phyloP scores from a whole-genome alignment of 805 yeast genomes.

The Scheffersomyces ergatensis region DNA sequence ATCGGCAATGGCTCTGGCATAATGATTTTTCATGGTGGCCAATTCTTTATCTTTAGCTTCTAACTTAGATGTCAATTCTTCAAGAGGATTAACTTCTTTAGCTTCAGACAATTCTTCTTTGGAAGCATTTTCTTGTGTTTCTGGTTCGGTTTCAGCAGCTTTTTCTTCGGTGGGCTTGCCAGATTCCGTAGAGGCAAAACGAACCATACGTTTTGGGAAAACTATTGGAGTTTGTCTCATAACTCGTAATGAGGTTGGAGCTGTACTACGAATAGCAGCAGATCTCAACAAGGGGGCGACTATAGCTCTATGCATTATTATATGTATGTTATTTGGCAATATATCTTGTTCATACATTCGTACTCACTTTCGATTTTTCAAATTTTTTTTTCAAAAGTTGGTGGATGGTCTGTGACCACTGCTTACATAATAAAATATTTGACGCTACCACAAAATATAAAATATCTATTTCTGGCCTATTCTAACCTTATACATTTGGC shows the following conservation, averaged over 20 bases:
- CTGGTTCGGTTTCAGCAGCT: slow-evolving; percentile 8
- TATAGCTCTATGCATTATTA: slow-evolving; percentile 25
- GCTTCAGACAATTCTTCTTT: slow-evolving; percentile 9
- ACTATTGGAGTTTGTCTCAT: slow-evolving; percentile 8
- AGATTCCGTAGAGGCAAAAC: slow-evolving; percentile 16
- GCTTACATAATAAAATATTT: no score
- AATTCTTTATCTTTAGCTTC: slow-evolving; percentile 66
- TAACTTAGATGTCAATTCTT: slow-evolving; percentile 50
- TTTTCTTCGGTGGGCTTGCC: slow-evolving; percentile 9
- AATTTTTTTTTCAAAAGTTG: no score
- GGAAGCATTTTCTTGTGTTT: slow-evolving; percentile 7
- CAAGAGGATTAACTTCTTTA: slow-evolving; percentile 16
- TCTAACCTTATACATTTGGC: slow-evolving; percentile 15
- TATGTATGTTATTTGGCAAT: no score
- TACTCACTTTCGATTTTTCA: no score
- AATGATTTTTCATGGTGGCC: slow-evolving; percentile 79
- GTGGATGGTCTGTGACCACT: no score
- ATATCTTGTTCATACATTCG: no score
- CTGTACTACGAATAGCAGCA: slow-evolving; percentile 8
- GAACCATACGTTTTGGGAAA: slow-evolving; percentile 5
- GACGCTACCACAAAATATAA: no score
- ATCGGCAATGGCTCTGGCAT: slow-evolving; percentile 83
- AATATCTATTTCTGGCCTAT: background rate
- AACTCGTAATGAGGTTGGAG: slow-evolving; percentile 10
- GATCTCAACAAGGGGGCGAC: slow-evolving; percentile 16